Conservation (phyloP, 306 rosid species). For the Corylus heterophylla region DNA sequence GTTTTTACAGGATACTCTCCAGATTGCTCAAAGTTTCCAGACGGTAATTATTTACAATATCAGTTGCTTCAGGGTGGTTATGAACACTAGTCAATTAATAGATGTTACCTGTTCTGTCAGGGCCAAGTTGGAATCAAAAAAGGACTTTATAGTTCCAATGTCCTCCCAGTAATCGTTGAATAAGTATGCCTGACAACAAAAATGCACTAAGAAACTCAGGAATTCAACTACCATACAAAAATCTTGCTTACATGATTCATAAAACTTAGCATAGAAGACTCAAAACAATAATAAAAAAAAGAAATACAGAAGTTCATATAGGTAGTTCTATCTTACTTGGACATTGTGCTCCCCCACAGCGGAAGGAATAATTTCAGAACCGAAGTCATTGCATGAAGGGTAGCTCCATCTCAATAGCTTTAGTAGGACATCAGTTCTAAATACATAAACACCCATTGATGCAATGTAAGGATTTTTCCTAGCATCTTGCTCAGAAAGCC, state of each 20-base stretch:
- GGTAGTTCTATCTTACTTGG: slow-evolving; percentile 56
- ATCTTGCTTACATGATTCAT: not conserved
- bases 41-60: not conserved
- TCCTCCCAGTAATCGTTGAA: slow-evolving; percentile 99
- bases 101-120: slow-evolving; percentile 74
- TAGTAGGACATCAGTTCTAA: slow-evolving; percentile 76
- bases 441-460: slow-evolving; percentile 97
- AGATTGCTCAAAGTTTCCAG: not conserved
- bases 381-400: slow-evolving; percentile 85
- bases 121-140: slow-evolving; percentile 89
- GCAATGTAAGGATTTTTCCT: slow-evolving; percentile 69
- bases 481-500: slow-evolving; percentile 76
- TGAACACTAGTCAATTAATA: slow-evolving; percentile 8
- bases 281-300: not conserved
- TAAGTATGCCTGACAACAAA: slow-evolving; percentile 73
- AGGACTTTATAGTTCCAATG: slow-evolving; percentile 90
- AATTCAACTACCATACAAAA: not conserved
- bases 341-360: slow-evolving; percentile 85
- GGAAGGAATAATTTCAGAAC: slow-evolving; percentile 92
- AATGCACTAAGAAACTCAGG: slow-evolving; percentile 13
- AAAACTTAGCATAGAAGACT: not conserved
- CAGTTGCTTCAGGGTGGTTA: not conserved
- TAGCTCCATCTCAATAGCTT: slow-evolving; percentile 62
- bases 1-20: not conserved
- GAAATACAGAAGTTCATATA: slow-evolving; percentile 1